Evolutionary conservation across 2,329 filamentous ascomycete genomes (phyloP).

Genomic region (Magnaporthales sp.): DNA sequence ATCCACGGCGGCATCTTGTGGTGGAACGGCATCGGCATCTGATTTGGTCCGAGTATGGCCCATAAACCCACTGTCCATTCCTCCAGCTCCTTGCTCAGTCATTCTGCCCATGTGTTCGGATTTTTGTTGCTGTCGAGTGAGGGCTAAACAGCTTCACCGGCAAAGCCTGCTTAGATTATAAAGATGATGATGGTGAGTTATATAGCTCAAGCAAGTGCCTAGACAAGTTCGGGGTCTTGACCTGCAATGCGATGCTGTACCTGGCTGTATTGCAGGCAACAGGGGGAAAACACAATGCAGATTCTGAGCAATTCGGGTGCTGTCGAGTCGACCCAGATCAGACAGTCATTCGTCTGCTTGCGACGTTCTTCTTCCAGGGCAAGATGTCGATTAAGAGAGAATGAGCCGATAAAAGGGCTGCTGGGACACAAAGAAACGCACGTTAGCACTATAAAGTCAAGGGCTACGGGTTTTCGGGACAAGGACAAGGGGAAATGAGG

Average conservation of each 20-base stretch:
- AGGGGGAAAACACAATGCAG: neutral
- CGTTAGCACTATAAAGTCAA: neutral
- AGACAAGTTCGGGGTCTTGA: neutral
- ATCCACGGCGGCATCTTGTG: slow-evolving; percentile 30
- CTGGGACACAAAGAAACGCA: neutral
- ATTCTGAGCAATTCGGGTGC: neutral
- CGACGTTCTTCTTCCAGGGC: neutral
- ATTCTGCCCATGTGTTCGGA: slow-evolving; percentile 19
- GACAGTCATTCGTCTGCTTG: neutral
- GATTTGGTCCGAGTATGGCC: slow-evolving; percentile 31
- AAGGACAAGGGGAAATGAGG: neutral
- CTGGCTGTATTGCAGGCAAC: neutral
- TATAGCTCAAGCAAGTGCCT: neutral
- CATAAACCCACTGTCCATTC: slow-evolving; percentile 26
- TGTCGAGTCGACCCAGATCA: neutral
- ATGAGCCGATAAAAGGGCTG: neutral
- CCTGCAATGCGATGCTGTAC: neutral
- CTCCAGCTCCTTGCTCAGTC: slow-evolving; percentile 37
- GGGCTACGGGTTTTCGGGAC: neutral
- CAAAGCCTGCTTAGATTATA: neutral
- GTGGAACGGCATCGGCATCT: slow-evolving; percentile 31
- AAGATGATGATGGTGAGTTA: neutral
- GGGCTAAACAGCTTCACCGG: neutral
- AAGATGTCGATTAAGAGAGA: neutral
- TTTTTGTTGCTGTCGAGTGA: neutral